phyloP scores from a whole-genome alignment of 2,329 filamentous ascomycete genomes.

The Claviceps africana region DNA sequence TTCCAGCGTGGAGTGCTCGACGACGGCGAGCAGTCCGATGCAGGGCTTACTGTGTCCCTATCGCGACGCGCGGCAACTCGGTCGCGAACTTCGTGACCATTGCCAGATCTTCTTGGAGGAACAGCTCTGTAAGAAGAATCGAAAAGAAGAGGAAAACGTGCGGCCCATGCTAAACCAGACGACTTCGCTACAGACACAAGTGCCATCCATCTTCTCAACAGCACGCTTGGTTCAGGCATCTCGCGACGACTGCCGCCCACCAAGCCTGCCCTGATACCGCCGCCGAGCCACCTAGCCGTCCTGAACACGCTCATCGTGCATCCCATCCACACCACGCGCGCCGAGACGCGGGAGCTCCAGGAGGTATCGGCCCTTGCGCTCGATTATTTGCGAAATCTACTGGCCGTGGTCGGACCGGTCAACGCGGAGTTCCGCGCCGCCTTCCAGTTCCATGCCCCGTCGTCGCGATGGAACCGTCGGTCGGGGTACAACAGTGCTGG shows the following conservation, averaged over 20 bases:
- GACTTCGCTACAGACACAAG: slow-evolving; percentile 13
- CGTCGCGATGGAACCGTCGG: slow-evolving; percentile 16
- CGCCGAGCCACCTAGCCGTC: slow-evolving; percentile 59
- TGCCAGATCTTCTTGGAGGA: slow-evolving; percentile 64
- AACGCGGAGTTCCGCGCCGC: slow-evolving; percentile 56
- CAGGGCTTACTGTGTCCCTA: slow-evolving; percentile 26
- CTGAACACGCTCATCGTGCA: slow-evolving; percentile 74
- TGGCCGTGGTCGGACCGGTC: slow-evolving; percentile 52
- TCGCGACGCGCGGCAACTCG: slow-evolving; percentile 40
- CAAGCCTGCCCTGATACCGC: slow-evolving; percentile 47
- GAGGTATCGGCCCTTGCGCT: slow-evolving; percentile 54
- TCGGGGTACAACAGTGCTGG: slow-evolving; percentile 25
- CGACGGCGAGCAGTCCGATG: slow-evolving; percentile 22
- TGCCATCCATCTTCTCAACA: slow-evolving; percentile 50
- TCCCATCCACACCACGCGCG: slow-evolving; percentile 62
- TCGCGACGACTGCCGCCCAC: slow-evolving; percentile 13
- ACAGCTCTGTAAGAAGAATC: slow-evolving; percentile 38
- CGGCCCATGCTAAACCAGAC: background rate
- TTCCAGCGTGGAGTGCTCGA: slow-evolving; percentile 16
- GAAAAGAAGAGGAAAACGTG: background rate
- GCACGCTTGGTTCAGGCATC: slow-evolving; percentile 42
- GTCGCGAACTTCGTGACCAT: slow-evolving; percentile 50
- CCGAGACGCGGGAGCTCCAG: slow-evolving; percentile 43
- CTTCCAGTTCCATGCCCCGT: slow-evolving; percentile 50
- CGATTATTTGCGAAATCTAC: slow-evolving; percentile 53